Percentiles rank a stretch among this genome's conserved stretches.
Evolutionary conservation across 768 basidiomycete genomes (phyloP).

Genomic region (Boletus insuetus): DNA sequence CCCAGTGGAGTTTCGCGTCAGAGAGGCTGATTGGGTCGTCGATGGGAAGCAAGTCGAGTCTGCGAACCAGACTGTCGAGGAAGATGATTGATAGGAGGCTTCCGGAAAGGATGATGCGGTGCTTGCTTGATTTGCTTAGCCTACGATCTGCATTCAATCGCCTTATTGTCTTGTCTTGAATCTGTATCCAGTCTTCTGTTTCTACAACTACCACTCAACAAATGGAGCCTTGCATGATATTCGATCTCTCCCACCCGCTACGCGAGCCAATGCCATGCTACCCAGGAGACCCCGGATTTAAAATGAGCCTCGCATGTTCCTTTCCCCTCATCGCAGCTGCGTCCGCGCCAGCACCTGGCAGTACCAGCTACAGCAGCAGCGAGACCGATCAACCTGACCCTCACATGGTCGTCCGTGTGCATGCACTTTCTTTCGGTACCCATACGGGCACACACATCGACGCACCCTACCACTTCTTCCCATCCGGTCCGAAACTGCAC

Average conservation of each 20-base stretch:
- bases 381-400: not conserved
- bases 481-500: slow-evolving; percentile 54
- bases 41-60: not conserved
- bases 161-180: no score
- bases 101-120: no score
- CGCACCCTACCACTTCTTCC: slow-evolving; percentile 71
- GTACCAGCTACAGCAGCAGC: no score
- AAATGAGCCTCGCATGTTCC: slow-evolving; percentile 20
- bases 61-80: not conserved
- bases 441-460: slow-evolving; percentile 83
- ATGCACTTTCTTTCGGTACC: slow-evolving; percentile 52
- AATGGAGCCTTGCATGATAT: slow-evolving; percentile 17
- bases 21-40: slow-evolving; percentile 16
- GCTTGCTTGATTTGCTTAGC: no score
- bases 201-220: not conserved
- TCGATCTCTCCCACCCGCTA: slow-evolving; percentile 29
- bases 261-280: slow-evolving; percentile 24
- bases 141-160: no score
- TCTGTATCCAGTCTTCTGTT: not conserved
- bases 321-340: slow-evolving; percentile 5
- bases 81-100: not conserved
- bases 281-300: slow-evolving; percentile 27
- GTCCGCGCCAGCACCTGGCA: not conserved
- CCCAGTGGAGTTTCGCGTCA: slow-evolving; percentile 11
- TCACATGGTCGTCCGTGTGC: slow-evolving; percentile 22